A percentile compares a stretch with the other conserved stretches of the same genome.
Evolutionary conservation across 257 asterid genomes (phyloP).

Genomic region (Cynanchum wilfordii): DNA sequence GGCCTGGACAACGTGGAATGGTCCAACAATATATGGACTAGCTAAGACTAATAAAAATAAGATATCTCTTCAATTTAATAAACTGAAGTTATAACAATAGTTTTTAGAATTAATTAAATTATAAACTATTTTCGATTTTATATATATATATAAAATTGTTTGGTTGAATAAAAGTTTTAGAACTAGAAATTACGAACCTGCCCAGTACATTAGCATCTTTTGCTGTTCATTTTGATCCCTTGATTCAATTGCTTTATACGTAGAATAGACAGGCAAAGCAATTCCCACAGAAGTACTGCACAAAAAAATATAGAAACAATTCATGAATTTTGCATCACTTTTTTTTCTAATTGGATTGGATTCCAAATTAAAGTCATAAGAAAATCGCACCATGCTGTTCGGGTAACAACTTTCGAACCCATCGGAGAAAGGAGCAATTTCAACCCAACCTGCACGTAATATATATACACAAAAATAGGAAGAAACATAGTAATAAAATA

Average conservation of each 20-base stretch:
- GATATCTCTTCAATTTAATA: background rate
- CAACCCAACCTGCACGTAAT: conserved; percentile 82
- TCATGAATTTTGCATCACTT: too few species aligned
- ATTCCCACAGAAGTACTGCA: conserved; percentile 85
- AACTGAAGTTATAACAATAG: too few species aligned
- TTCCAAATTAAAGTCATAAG: background rate
- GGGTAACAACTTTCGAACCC: conserved; percentile 64
- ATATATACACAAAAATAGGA: too few species aligned
- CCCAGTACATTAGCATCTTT: conserved; percentile 94
- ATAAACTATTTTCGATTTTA: background rate
- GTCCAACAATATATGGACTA: too few species aligned
- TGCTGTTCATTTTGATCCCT: conserved; percentile 61
- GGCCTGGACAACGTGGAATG: too few species aligned
- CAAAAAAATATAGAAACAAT: conserved; percentile 19
- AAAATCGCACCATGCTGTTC: conserved; percentile 81
- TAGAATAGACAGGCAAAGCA: conserved; percentile 87
- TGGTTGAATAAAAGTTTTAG: background rate
- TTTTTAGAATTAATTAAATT: too few species aligned
- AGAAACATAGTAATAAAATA: too few species aligned
- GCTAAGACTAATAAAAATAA: too few species aligned
- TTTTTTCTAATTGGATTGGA: too few species aligned
- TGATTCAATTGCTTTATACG: conserved; percentile 89
- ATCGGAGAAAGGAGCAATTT: conserved; percentile 65
- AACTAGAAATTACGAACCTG: conserved; percentile 60
- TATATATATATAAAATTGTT: too few species aligned